phyloP scores from a whole-genome alignment of 148 eudicot genomes.

The Camellia sinensis region DNA sequence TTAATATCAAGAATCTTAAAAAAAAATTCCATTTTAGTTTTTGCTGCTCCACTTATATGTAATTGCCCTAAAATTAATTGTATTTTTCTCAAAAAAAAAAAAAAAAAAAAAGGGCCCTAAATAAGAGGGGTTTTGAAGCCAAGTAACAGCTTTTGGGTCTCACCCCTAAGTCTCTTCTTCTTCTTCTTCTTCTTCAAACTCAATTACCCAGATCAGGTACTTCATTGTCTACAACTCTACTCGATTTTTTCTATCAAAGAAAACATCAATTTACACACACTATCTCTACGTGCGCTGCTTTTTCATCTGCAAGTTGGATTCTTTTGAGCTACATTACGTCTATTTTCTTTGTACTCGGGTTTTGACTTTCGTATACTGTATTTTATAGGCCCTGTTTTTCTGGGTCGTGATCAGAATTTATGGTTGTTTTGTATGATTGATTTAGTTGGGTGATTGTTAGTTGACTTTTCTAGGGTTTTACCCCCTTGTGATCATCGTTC shows the following conservation, averaged over 20 bases:
- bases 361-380: background rate
- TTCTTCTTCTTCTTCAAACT: background rate
- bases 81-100: no score
- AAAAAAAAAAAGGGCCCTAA: no score
- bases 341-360: background rate
- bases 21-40: no score
- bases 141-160: background rate
- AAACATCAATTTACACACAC: background rate
- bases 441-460: background rate
- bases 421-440: background rate
- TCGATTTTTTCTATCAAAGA: background rate
- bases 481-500: background rate
- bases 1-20: no score
- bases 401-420: background rate
- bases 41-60: no score
- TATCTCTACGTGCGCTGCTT: background rate
- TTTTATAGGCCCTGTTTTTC: background rate
- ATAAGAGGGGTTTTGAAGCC: no score
- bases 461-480: slow-evolving; percentile 3
- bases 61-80: no score
- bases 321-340: slow-evolving; percentile 5
- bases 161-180: background rate
- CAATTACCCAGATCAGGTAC: background rate
- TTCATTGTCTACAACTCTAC: background rate
- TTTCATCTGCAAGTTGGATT: background rate